Base-by-base conservation (phyloP, 768 basidiomycete genomes). In the Amanita brunnescens region DNA sequence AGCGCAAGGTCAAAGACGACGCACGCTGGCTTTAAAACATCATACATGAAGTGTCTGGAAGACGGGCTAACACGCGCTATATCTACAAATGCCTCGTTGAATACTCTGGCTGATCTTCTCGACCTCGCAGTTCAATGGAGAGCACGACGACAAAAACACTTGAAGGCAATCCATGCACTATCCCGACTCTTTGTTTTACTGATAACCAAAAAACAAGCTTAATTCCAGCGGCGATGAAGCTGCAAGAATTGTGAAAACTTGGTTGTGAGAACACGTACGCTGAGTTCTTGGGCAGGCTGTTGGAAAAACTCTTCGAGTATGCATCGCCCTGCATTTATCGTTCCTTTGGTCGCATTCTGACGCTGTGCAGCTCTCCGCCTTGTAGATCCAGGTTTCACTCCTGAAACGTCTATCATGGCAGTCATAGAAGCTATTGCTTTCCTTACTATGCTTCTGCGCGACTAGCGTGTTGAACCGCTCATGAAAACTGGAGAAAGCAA, bases 191-290 rank as follows among this genome's bases (percentile, higher is more conserved):
- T 91, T 61, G 78, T 87, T 7, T 57, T 75, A 18, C 67, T 88
- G 32, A 75, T 91, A 43, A 63, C 73, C 2, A 73, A 73, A n/a
- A 26, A 78, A 81, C 2, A 79, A 81, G 55, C 67, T 91, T 12
- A 70, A 70, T 32, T 49, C 68, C 30, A 68, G 70, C 23, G 73
- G 72, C 13, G 70, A 78, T 30, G 81, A 80, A 23, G 77, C 76
- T 13, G 76, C 78, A 35, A 79, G 79, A 58, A 72, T 77, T 14
- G 87, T 92, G 5, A 80, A 83, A 55, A 70, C 73, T 21, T 97
- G 94, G 94, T 67, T 93, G 45, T 80, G 81, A 74, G 89, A 84
- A 54, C n/a, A n/a, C 74, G 2, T 97, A 85, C 65, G 75, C 82
- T 38, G 76, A 80, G 26, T 75, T 87, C 43, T 70, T 96, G 75